These are phyloP conservation scores for Exidia glandulosa DNA, from an alignment of 768 basidiomycete species.

Conservation along the genomic window DNA sequence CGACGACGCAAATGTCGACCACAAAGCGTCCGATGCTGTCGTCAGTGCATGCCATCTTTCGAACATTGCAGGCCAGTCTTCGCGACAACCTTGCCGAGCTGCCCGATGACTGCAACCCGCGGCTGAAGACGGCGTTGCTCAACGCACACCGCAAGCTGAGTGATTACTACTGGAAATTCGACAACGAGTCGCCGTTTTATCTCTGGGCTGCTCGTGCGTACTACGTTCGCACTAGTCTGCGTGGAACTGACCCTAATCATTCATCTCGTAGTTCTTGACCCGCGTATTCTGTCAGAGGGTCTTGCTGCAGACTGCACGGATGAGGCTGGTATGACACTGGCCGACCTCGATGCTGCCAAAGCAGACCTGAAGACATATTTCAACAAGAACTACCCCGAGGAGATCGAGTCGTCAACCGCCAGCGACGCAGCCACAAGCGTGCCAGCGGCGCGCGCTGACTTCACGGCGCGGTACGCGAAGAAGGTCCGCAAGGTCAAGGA, in stretches of 20 bases:
- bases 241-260: not conserved
- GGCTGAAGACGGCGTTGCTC: slow-evolving; percentile 13
- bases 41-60: slow-evolving; percentile 22
- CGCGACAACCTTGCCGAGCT: slow-evolving; percentile 12
- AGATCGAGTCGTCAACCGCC: too few species aligned
- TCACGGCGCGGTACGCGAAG: too few species aligned
- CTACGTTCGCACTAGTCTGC: not conserved
- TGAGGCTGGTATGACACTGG: slow-evolving; percentile 6
- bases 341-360: not conserved
- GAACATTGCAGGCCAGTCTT: slow-evolving; percentile 22
- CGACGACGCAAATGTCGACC: slow-evolving; percentile 24
- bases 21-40: slow-evolving; percentile 23
- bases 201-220: slow-evolving; percentile 19
- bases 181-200: slow-evolving; percentile 19
- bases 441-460: too few species aligned
- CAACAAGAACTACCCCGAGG: not conserved
- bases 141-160: slow-evolving; percentile 22
- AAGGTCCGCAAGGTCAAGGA: too few species aligned
- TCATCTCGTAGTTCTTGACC: slow-evolving; percentile 21
- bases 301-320: slow-evolving; percentile 12
- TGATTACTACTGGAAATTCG: slow-evolving; percentile 22
- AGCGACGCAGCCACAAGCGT: too few species aligned
- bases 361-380: not conserved
- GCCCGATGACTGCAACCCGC: slow-evolving; percentile 7
- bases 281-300: slow-evolving; percentile 19